These are phyloP conservation scores for Neofusicoccum parvum DNA, from an alignment of 2,329 filamentous ascomycete species.

Conservation along the genomic window DNA sequence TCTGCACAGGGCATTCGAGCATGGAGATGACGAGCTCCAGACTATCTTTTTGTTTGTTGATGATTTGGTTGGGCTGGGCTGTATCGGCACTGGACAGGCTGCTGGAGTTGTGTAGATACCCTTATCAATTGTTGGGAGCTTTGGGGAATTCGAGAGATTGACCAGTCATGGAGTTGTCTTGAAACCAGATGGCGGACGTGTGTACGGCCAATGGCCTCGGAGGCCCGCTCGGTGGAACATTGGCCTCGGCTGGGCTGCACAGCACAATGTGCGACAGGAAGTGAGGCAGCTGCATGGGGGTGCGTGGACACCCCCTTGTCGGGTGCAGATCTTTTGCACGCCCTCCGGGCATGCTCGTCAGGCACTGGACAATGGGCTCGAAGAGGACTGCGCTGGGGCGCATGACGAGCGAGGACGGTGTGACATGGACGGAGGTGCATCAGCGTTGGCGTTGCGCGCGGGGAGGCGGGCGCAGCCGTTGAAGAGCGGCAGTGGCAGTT, in stretches of 20 bases:
- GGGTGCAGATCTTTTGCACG: background rate
- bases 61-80: background rate
- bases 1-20: background rate
- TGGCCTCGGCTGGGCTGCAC: no score
- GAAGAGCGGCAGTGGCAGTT: background rate
- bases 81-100: background rate
- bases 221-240: background rate
- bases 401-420: background rate
- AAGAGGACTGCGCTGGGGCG: background rate
- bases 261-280: no score
- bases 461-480: no score
- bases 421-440: no score
- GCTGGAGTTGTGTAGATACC: slow-evolving; percentile 17
- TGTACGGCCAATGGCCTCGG: background rate
- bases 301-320: slow-evolving; percentile 1
- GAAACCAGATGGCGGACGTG: background rate
- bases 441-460: no score
- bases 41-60: background rate
- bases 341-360: background rate
- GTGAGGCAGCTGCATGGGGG: background rate
- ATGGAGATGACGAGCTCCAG: background rate
- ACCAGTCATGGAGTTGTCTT: background rate
- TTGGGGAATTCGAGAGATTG: background rate
- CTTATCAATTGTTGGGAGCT: slow-evolving; percentile 16
- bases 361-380: background rate